A percentile compares a stretch with the other conserved stretches of the same genome.
These are phyloP conservation scores for Nannochloropsis gaditana DNA, from an alignment of 108 stramenopile genomes.

Conservation along the genomic window DNA sequence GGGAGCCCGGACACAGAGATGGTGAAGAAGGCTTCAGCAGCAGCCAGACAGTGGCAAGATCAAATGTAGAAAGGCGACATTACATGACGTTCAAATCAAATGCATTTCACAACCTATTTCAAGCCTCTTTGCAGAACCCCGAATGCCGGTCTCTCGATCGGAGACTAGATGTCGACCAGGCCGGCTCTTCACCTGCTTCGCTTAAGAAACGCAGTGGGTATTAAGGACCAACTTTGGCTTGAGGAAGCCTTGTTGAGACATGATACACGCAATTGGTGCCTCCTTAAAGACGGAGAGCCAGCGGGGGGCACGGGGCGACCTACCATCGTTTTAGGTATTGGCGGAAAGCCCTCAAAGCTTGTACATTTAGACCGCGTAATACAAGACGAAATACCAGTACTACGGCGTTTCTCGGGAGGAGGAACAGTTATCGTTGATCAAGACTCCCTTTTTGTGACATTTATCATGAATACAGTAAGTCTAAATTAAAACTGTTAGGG, in stretches of 20 bases:
- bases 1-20: too few species aligned
- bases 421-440: conserved; percentile 45
- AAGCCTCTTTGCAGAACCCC: too few species aligned
- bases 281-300: conserved; percentile 7
- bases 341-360: not conserved
- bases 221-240: conserved; percentile 17
- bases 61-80: too few species aligned
- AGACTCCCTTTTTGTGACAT: conserved; percentile 32
- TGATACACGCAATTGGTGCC: not conserved
- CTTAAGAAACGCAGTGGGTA: not conserved
- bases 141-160: too few species aligned
- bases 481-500: too few species aligned
- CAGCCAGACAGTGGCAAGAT: too few species aligned
- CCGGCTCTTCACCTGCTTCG: not conserved
- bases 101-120: too few species aligned
- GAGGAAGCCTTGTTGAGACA: conserved; percentile 10
- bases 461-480: conserved; percentile 38
- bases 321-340: conserved; percentile 18
- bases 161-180: not conserved
- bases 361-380: not conserved
- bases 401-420: conserved; percentile 41
- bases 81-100: too few species aligned
- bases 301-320: not conserved
- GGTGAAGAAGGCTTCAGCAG: too few species aligned
- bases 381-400: conserved; percentile 27